Evolutionary conservation across 1,139 yeast species (phyloP), one percentile per base, ranked within the genome.

Genomic region (Yamadazyma taylorii): DNA sequence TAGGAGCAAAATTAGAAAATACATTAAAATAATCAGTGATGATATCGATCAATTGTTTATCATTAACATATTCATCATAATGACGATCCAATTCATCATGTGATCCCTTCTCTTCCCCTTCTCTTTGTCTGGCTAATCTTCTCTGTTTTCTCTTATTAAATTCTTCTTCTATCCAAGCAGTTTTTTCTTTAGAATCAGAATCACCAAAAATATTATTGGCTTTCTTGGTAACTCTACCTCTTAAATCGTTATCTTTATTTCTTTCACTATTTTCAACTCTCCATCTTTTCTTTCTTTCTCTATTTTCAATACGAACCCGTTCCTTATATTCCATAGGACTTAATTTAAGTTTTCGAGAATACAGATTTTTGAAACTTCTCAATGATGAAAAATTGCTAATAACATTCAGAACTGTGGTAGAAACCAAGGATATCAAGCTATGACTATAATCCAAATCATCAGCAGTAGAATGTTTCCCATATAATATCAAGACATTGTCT

Each of bases 221-320:
- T 32, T 92, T 69, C 47, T 81, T 82, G 43, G 77, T 72, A 19
- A 92, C 84, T 38, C 97, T 69, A 1, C 86, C 78, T 37, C 95
- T 73, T 41, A 90, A 64, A 56, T 90, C 97, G 50, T 86, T 85
- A 56, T 88, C 96, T 61, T 87, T 83, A 56, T 90, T 90, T 46
- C 94, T 73, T 45, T 84, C 85, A 12, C 78, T 75, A 56, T 90
- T 89, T 25, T 79, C 82, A 44, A 81, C 92, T 54, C 97, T 77
- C 97, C 97, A 92, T 49, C 80, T 78, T 63, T 89, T 83, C 63
- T 92, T 92, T 27, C 97, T 73, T 45, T 85, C 92, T 35, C 96
- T 72, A 51, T 89, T 89, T 39, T 83, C 95, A 19, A 78, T 56
- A 30, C 87, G 64, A 8, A 79, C 68, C 45, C 80, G 73, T 47